Conservation (phyloP, 495 filamentous ascomycete genomes). For the Aspergillus diversus region DNA sequence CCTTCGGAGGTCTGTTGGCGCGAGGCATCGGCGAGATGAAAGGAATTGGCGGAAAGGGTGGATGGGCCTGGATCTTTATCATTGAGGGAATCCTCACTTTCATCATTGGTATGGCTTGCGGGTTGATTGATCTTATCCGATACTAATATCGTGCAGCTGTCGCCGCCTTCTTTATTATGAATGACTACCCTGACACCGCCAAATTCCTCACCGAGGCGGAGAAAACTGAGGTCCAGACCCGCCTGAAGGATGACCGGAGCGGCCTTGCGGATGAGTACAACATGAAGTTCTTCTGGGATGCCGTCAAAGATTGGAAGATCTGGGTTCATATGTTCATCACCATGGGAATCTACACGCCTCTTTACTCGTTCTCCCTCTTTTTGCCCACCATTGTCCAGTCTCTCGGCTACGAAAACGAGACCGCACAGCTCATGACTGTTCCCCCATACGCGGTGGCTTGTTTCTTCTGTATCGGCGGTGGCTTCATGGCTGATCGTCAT, state of each 20-base stretch:
- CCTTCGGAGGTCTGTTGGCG: slow-evolving; percentile 20
- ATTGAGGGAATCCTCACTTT: slow-evolving; percentile 22
- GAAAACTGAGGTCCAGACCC: slow-evolving; percentile 12
- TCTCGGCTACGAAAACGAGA: slow-evolving; percentile 50
- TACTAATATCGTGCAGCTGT: slow-evolving; percentile 9
- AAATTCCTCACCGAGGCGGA: slow-evolving; percentile 18
- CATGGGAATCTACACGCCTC: slow-evolving; percentile 20
- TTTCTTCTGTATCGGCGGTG: slow-evolving; percentile 18
- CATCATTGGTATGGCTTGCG: slow-evolving; percentile 8
- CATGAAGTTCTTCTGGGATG: slow-evolving; percentile 23
- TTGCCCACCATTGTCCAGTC: slow-evolving; percentile 55
- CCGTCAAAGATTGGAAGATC: slow-evolving; percentile 22
- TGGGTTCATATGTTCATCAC: slow-evolving; percentile 26
- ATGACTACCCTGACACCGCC: slow-evolving; percentile 23
- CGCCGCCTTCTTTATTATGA: slow-evolving; percentile 20
- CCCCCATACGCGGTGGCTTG: slow-evolving; percentile 52
- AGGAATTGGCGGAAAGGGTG: slow-evolving; percentile 8
- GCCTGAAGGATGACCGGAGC: slow-evolving; percentile 15
- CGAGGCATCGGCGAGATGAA: slow-evolving; percentile 20
- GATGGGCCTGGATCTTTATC: slow-evolving; percentile 23
- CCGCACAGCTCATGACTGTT: slow-evolving; percentile 55
- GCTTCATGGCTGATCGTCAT: slow-evolving; percentile 15
- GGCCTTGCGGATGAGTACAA: slow-evolving; percentile 19
- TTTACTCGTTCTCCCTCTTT: slow-evolving; percentile 49
- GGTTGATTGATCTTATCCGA: neutral